Percentiles rank a stretch among this genome's conserved stretches.
These are phyloP conservation scores for Penicillium silybi DNA, from an alignment of 495 filamentous ascomycete species.

Conservation along the genomic window DNA sequence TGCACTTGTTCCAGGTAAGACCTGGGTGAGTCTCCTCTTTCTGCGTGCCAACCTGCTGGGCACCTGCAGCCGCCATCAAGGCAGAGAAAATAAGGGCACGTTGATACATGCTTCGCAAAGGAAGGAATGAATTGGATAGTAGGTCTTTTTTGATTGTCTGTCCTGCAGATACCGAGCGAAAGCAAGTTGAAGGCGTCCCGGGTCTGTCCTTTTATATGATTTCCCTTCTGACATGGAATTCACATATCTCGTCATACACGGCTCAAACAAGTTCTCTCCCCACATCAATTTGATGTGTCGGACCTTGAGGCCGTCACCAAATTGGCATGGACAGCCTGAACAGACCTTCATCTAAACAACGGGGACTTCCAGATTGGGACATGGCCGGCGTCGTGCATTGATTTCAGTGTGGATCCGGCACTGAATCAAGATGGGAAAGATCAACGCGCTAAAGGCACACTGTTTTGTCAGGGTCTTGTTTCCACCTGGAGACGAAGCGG, in stretches of 20 bases:
- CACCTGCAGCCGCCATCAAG: conserved; percentile 23
- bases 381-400: conserved; percentile 15
- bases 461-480: conserved; percentile 1
- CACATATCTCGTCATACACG: too few relatives aligned
- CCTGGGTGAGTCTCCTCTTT: conserved; percentile 58
- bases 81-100: conserved; percentile 28
- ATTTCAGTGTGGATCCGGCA: conserved; percentile 16
- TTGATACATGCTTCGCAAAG: conserved; percentile 31
- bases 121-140: conserved; percentile 8
- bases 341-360: conserved; percentile 10
- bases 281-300: conserved; percentile 16
- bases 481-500: not conserved
- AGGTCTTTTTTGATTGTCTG: conserved; percentile 21
- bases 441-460: conserved; percentile 4
- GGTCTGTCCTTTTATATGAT: conserved; percentile 24
- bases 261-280: conserved; percentile 2
- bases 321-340: conserved; percentile 17
- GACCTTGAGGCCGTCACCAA: conserved; percentile 24
- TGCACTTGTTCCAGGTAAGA: conserved; percentile 55
- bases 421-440: conserved; percentile 20
- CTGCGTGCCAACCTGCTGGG: conserved; percentile 44
- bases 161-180: conserved; percentile 27
- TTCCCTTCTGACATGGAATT: not conserved
- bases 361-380: conserved; percentile 15
- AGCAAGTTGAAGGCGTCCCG: not conserved